Percentiles rank a stretch among this genome's conserved stretches.
Conservation (phyloP, 1,284 basidiomycete genomes). For the Trametes hirsuta region DNA sequence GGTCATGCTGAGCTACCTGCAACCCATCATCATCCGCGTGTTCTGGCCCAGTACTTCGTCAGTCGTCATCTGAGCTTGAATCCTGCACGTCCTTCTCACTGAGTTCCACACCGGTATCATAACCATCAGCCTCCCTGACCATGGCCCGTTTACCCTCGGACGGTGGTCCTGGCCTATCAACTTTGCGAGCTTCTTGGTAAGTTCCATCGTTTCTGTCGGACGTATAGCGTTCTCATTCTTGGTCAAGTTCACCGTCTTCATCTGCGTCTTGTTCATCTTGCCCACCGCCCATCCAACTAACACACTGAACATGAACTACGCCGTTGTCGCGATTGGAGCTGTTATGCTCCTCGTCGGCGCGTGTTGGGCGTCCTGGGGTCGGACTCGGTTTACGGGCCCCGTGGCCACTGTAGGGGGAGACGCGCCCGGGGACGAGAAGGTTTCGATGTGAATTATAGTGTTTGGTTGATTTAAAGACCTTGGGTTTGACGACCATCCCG, state of each 20-base stretch:
- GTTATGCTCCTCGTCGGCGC: constrained; percentile 44
- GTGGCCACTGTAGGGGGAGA: constrained; percentile 30
- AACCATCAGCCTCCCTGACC: constrained; percentile 38
- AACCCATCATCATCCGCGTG: constrained; percentile 60
- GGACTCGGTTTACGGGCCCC: constrained; percentile 36
- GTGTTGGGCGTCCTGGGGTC: constrained; percentile 47
- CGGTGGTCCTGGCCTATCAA: constrained; percentile 58
- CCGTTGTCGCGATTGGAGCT: constrained; percentile 53
- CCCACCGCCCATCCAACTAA: constrained; percentile 64
- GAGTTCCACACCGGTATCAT: neutral
- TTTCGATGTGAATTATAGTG: neutral
- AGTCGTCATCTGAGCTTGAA: constrained; percentile 36
- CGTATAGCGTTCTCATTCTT: neutral
- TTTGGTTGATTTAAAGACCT: no score
- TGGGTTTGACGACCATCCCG: no score
- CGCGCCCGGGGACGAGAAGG: constrained; percentile 1
- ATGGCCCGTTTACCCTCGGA: constrained; percentile 58
- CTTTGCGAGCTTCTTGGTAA: constrained; percentile 48
- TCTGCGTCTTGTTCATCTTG: constrained; percentile 60
- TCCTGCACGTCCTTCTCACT: neutral
- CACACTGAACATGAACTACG: constrained; percentile 66
- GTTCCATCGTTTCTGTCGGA: constrained; percentile 18
- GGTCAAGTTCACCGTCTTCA: constrained; percentile 48
- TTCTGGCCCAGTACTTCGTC: constrained; percentile 53
- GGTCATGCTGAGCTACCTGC: constrained; percentile 62